A percentile compares a stretch with the other conserved stretches of the same genome.
phyloP scores from a whole-genome alignment of 1,284 basidiomycete genomes.

The Cutaneotrichosporon mucoides region DNA sequence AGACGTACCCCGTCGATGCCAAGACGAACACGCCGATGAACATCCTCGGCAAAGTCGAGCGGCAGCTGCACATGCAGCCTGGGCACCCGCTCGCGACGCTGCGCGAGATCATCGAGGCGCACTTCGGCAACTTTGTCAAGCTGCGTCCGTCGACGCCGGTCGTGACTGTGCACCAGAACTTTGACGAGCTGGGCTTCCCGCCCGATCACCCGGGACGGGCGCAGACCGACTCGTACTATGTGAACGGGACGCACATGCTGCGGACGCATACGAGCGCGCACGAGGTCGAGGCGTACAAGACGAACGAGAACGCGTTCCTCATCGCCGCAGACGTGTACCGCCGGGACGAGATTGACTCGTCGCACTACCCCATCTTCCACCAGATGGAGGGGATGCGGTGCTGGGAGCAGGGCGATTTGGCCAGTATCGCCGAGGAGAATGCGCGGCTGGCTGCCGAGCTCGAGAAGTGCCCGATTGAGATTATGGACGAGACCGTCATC shows the following conservation, averaged over 20 bases:
- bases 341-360: slow-evolving; percentile 95
- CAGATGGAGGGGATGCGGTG: slow-evolving; percentile 95
- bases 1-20: slow-evolving; percentile 63
- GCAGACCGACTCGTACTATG: slow-evolving; percentile 90
- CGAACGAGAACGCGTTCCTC: slow-evolving; percentile 76
- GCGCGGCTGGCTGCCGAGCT: slow-evolving; percentile 61
- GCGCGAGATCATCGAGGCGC: slow-evolving; percentile 74
- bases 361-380: slow-evolving; percentile 98
- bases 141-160: slow-evolving; percentile 71
- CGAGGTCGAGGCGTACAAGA: slow-evolving; percentile 84
- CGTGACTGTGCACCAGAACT: slow-evolving; percentile 88
- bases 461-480: slow-evolving; percentile 66
- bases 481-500: slow-evolving; percentile 77
- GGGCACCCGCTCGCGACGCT: slow-evolving; percentile 85
- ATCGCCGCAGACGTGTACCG: slow-evolving; percentile 98
- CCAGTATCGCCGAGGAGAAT: slow-evolving; percentile 43
- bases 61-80: slow-evolving; percentile 68
- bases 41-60: slow-evolving; percentile 70
- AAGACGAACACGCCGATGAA: slow-evolving; percentile 81
- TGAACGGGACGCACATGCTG: slow-evolving; percentile 85
- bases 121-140: slow-evolving; percentile 56
- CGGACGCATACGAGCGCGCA: slow-evolving; percentile 97
- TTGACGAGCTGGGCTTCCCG: slow-evolving; percentile 94
- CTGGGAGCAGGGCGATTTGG: slow-evolving; percentile 53
- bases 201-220: slow-evolving; percentile 88